Percentiles rank a stretch among this genome's conserved stretches.
Evolutionary conservation across 2,329 filamentous ascomycete genomes (phyloP).

Genomic region (Bipolaris bicolor): DNA sequence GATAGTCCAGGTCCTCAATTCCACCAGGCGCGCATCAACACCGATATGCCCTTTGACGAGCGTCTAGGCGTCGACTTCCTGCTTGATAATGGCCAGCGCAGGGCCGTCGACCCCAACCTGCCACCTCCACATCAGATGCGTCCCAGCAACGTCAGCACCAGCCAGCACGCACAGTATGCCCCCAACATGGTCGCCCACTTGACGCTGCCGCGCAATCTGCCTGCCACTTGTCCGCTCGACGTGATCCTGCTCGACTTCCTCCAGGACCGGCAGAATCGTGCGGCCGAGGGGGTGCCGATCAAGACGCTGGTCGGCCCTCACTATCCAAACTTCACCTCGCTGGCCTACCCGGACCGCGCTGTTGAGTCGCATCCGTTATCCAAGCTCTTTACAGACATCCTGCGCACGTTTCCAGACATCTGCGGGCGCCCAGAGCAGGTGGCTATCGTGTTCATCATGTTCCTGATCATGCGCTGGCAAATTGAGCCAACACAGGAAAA

Average conservation of each 20-base stretch:
- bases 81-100: conserved; percentile 61
- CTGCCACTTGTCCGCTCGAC: conserved; percentile 78
- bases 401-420: conserved; percentile 82
- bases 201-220: conserved; percentile 59
- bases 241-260: conserved; percentile 81
- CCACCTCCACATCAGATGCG: conserved; percentile 52
- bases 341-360: conserved; percentile 72
- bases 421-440: conserved; percentile 80
- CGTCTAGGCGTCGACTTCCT: conserved; percentile 76
- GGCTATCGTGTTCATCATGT: conserved; percentile 84
- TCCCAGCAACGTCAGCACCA: conserved; percentile 29
- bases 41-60: conserved; percentile 56
- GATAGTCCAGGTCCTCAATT: conserved; percentile 50
- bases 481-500: conserved; percentile 80
- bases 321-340: conserved; percentile 79
- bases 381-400: conserved; percentile 83
- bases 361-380: conserved; percentile 76
- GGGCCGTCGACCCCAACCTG: conserved; percentile 46
- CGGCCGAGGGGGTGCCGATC: conserved; percentile 67
- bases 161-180: conserved; percentile 37
- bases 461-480: conserved; percentile 81
- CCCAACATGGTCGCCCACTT: conserved; percentile 41
- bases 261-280: conserved; percentile 68
- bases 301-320: conserved; percentile 74
- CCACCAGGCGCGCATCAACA: conserved; percentile 47